Conservation (phyloP, 2,329 filamentous ascomycete species). For the Penicillium psychrosexuale region DNA sequence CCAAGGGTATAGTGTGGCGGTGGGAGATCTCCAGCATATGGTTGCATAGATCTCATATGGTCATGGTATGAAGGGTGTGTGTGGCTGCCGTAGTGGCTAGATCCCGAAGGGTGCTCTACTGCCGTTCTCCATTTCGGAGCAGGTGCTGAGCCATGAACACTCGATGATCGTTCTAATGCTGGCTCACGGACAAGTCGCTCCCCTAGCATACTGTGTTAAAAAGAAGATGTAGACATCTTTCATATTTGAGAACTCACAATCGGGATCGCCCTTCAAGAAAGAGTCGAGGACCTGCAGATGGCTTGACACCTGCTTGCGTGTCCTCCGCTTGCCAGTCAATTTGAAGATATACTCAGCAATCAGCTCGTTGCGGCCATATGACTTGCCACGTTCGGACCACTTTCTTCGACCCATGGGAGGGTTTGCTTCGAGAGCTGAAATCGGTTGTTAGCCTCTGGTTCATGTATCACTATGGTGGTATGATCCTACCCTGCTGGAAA, state of each 20-base stretch:
- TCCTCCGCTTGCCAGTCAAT: conserved; percentile 52
- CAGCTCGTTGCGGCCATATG: conserved; percentile 59
- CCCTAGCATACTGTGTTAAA: conserved; percentile 23
- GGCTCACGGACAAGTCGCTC: conserved; percentile 41
- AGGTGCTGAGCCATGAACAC: conserved; percentile 30
- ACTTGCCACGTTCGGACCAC: conserved; percentile 50
- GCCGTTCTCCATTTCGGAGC: conserved; percentile 34
- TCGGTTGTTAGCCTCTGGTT: conserved; percentile 11
- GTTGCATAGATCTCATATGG: conserved; percentile 30
- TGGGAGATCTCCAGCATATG: conserved; percentile 35
- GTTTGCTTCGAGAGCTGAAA: conserved; percentile 51
- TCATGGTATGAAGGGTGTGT: conserved; percentile 31
- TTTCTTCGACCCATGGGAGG: conserved; percentile 59
- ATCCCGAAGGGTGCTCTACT: conserved; percentile 30
- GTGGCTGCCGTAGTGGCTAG: conserved; percentile 31
- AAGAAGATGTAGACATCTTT: not conserved
- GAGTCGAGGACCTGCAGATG: conserved; percentile 62
- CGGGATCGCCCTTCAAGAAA: conserved; percentile 52
- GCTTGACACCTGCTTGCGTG: conserved; percentile 61
- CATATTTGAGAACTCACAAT: conserved; percentile 43
- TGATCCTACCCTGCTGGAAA: conserved; percentile 45
- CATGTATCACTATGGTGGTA: not conserved
- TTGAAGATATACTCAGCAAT: conserved; percentile 58
- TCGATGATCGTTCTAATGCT: conserved; percentile 31
- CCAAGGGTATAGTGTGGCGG: conserved; percentile 35